These are phyloP conservation scores for Gossypium davidsonii DNA, from an alignment of 441 rosid genomes.

Conservation along the genomic window DNA sequence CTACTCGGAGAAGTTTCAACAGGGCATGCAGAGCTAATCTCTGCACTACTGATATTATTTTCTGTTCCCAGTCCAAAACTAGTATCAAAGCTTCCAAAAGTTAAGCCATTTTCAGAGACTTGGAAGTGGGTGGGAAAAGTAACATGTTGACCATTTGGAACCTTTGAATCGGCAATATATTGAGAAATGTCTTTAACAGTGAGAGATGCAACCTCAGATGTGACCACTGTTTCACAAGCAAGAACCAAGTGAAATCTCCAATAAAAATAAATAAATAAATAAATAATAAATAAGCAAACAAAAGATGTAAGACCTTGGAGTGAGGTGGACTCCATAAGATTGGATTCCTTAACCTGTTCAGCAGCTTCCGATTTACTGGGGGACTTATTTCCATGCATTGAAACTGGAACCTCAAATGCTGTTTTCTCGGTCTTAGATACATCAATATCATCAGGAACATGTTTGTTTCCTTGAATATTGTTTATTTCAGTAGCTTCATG, in stretches of 20 bases:
- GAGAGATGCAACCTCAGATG: conserved; percentile 30
- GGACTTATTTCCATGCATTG: conserved; percentile 13
- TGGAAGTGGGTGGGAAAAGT: conserved; percentile 77
- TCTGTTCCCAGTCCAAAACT: conserved; percentile 32
- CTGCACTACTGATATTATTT: conserved; percentile 24
- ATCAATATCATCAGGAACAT: conserved; percentile 12
- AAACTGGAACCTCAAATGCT: conserved; percentile 1
- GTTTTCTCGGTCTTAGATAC: conserved; percentile 19
- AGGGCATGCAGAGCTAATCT: conserved; percentile 27
- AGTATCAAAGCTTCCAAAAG: conserved; percentile 82
- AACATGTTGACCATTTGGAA: conserved; percentile 49
- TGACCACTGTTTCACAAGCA: conserved; percentile 29
- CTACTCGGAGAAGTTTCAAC: conserved; percentile 34
- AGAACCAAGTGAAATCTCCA: conserved; percentile 4
- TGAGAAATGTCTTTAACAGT: conserved; percentile 28
- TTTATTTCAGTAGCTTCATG: conserved; percentile 28
- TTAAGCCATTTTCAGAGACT: conserved; percentile 63
- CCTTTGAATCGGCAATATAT: conserved; percentile 29
- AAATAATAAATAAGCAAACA: not conserved
- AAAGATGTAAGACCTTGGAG: conserved; percentile 24
- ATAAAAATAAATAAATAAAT: not conserved
- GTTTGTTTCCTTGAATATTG: conserved; percentile 27
- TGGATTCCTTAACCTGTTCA: conserved; percentile 28
- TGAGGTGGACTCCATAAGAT: conserved; percentile 26
- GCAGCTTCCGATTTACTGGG: conserved; percentile 22